phyloP scores from a whole-genome alignment of 768 basidiomycete species.

The Sistotremastrum suecicum region DNA sequence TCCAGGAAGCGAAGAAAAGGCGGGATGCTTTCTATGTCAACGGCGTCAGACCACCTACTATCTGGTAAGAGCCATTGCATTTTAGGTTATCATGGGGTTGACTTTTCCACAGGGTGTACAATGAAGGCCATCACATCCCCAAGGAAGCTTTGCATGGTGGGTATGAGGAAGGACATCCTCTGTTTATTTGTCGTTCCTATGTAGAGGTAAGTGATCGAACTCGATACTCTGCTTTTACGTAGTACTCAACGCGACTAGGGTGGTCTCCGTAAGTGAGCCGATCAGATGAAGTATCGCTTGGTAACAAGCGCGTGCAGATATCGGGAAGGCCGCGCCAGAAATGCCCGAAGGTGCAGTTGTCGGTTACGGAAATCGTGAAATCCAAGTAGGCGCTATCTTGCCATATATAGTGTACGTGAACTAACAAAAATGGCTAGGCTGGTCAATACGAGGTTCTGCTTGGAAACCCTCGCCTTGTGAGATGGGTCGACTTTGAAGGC shows the following conservation, averaged over 20 bases:
- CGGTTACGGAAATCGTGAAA: conserved; percentile 44
- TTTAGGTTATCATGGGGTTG: neutral
- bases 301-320: conserved; percentile 24
- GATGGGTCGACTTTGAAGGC: conserved; percentile 41
- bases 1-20: conserved; percentile 39
- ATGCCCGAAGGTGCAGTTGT: conserved; percentile 52
- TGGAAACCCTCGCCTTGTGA: conserved; percentile 39
- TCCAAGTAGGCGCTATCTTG: conserved; percentile 29
- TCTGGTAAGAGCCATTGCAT: conserved; percentile 26
- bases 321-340: conserved; percentile 47
- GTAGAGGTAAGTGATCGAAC: conserved; percentile 29
- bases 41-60: conserved; percentile 32
- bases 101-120: conserved; percentile 21
- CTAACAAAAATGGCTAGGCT: neutral
- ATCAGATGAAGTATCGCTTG: neutral
- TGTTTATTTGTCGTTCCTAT: conserved; percentile 50
- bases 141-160: conserved; percentile 41
- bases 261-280: conserved; percentile 30
- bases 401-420: neutral
- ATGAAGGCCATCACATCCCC: conserved; percentile 46
- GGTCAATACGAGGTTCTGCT: conserved; percentile 56
- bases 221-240: conserved; percentile 4
- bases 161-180: conserved; percentile 31
- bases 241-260: conserved; percentile 22
- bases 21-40: conserved; percentile 32